phyloP scores from a whole-genome alignment of 225 moss, liverwort and hornwort species.

The Physcomitrium patens region DNA sequence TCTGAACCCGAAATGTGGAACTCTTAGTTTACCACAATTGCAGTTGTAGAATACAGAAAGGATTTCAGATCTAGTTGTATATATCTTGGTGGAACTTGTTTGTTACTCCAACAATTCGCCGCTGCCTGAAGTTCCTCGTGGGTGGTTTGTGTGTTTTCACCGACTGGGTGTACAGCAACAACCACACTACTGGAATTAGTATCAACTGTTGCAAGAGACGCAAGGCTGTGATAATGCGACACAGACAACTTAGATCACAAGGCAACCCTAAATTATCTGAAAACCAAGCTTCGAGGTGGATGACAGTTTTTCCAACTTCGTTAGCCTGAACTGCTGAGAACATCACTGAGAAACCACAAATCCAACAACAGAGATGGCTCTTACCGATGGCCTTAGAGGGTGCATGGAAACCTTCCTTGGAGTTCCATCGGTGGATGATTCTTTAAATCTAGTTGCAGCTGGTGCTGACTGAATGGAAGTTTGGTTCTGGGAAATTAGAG shows the following conservation, averaged over 20 bases:
- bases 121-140: conserved; percentile 47
- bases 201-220: not conserved
- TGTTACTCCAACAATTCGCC: conserved; percentile 65
- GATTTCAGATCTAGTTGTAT: conserved; percentile 27
- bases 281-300: not conserved
- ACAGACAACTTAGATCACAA: not conserved
- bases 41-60: conserved; percentile 16
- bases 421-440: conserved; percentile 36
- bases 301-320: too few relatives aligned
- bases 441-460: conserved; percentile 48
- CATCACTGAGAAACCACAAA: too few relatives aligned
- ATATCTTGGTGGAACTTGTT: conserved; percentile 53
- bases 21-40: conserved; percentile 19
- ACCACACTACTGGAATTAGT: conserved; percentile 29
- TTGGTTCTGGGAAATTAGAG: conserved; percentile 66
- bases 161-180: conserved; percentile 51
- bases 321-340: too few relatives aligned
- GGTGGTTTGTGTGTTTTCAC: conserved; percentile 53
- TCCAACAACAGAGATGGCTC: not conserved
- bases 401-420: conserved; percentile 45
- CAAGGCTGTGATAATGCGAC: not conserved
- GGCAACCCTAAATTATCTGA: conserved; percentile 13
- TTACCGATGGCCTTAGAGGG: conserved; percentile 72
- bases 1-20: conserved; percentile 15
- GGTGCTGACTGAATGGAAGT: conserved; percentile 79